phyloP scores from a whole-genome alignment of 2,329 filamentous ascomycete species.

The Fusarium acutatum region DNA sequence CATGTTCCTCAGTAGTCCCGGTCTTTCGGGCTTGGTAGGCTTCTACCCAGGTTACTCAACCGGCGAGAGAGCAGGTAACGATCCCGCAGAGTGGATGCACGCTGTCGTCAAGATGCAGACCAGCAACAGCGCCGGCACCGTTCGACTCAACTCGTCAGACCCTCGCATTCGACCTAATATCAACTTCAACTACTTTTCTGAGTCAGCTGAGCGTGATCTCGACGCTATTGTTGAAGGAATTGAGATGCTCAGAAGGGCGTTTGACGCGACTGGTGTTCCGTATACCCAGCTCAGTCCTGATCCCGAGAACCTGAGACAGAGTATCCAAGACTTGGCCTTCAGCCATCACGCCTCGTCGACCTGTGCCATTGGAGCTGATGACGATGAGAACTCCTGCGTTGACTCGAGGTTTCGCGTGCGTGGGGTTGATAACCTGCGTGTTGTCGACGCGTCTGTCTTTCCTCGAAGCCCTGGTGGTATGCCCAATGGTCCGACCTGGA shows the following conservation, averaged over 20 bases:
- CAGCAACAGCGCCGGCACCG: neutral
- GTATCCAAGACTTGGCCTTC: neutral
- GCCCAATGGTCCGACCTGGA: conserved; percentile 1
- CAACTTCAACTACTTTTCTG: neutral
- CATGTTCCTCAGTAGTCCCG: neutral
- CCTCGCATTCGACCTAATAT: neutral
- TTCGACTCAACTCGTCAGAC: neutral
- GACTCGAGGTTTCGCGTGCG: neutral
- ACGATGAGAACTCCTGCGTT: neutral
- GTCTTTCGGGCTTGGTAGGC: neutral
- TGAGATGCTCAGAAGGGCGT: neutral
- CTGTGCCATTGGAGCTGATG: neutral
- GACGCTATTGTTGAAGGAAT: conserved; percentile 1
- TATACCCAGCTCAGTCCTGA: neutral
- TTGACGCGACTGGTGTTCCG: neutral
- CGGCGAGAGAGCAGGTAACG: neutral
- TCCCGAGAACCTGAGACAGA: neutral
- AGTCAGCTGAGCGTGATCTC: neutral
- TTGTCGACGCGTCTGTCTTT: conserved; percentile 3
- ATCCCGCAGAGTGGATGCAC: neutral
- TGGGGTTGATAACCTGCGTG: neutral
- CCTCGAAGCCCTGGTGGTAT: neutral
- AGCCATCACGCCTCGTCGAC: neutral
- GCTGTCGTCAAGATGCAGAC: conserved; percentile 7
- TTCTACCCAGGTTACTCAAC: conserved; percentile 3